phyloP scores from a whole-genome alignment of 1,284 basidiomycete genomes.

The Pascua sp. region DNA sequence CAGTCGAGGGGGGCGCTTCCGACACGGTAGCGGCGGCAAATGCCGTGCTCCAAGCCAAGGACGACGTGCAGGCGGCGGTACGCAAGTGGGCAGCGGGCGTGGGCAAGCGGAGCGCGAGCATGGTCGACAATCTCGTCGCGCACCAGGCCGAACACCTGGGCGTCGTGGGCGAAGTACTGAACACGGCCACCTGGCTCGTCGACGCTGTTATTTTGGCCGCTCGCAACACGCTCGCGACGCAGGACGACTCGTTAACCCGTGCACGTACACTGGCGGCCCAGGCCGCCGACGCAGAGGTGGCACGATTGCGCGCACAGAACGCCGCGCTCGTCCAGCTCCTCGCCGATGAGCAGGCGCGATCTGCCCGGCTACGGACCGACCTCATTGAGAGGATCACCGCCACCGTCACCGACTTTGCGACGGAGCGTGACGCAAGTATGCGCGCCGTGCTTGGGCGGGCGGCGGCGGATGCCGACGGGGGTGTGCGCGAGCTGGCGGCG shows the following conservation, averaged over 20 bases:
- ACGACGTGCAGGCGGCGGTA: constrained; percentile 41
- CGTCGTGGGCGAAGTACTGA: constrained; percentile 44
- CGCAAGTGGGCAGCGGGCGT: constrained; percentile 33
- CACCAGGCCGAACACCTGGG: constrained; percentile 44
- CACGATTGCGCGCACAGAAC: constrained; percentile 69
- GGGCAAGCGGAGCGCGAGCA: constrained; percentile 26
- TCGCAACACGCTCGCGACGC: constrained; percentile 57
- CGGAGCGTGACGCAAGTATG: constrained; percentile 66
- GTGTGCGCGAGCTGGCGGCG: constrained; percentile 20
- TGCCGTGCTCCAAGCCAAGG: constrained; percentile 31
- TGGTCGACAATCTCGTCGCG: constrained; percentile 42
- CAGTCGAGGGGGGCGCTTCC: constrained; percentile 57
- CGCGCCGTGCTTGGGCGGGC: constrained; percentile 59
- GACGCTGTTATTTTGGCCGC: constrained; percentile 62
- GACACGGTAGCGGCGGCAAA: constrained; percentile 56
- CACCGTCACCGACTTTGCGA: constrained; percentile 66
- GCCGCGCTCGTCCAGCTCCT: constrained; percentile 62
- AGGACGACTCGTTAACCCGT: constrained; percentile 57
- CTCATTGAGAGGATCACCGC: constrained; percentile 67
- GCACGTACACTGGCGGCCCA: constrained; percentile 57
- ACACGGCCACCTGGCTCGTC: constrained; percentile 52
- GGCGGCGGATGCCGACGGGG: constrained; percentile 58
- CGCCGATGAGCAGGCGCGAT: constrained; percentile 63
- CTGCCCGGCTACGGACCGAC: constrained; percentile 65
- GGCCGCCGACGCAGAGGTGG: constrained; percentile 61